Base-by-base conservation (phyloP, 2,329 filamentous ascomycete species). In the Aspergillus pseudonomiae region DNA sequence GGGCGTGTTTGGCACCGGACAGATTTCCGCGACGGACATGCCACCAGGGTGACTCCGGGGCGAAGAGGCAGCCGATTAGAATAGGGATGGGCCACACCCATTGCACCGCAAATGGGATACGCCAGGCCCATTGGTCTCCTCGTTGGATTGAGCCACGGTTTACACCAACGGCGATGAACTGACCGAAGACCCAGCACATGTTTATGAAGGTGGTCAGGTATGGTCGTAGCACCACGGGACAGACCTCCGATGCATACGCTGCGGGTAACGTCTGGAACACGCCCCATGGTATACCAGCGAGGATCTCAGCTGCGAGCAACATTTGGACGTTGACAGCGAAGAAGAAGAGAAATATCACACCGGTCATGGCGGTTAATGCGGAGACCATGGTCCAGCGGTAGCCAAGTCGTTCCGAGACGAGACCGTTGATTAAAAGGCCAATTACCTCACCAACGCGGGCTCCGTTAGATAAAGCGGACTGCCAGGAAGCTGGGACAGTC, bases 51-150 rank as follows among this genome's bases (percentile, higher is more conserved):
- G 76, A 81, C 65, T 82, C 81, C 0, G 81, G 81, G 4, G 80
- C 81, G 43, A 82, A 69, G 19, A 73, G 68, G 34, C 80, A 75
- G 11, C 78, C 79, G 39, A 81, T 69, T 28, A 80, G 68, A 11
- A 83, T 77, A 1, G 81, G 80, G 14, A 83, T 68, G 0, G 81
- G 81, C 79, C 81, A 83, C 69, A 80, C 80, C 82, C 82, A 82
- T 67, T 84, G 82, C 12, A 83, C 64, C 3, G 77, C 79, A 57
- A 82, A 84, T 1, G 82, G 82, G 56, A 84, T 82, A 9, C 79
- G 75, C 67, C 82, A 84, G 1, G 80, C 77, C 82, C 82, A 84
- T 61, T 83, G 67, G 60, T 81, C 81, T 1, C 69, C 64, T 32
- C 80, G 73, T 6, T 67, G 65, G 4, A 82, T 65, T 74, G 79